Evolutionary conservation across 163 green algal species (phyloP), one percentile per base, ranked within the genome.

Genomic region (Chlorella variabilis): DNA sequence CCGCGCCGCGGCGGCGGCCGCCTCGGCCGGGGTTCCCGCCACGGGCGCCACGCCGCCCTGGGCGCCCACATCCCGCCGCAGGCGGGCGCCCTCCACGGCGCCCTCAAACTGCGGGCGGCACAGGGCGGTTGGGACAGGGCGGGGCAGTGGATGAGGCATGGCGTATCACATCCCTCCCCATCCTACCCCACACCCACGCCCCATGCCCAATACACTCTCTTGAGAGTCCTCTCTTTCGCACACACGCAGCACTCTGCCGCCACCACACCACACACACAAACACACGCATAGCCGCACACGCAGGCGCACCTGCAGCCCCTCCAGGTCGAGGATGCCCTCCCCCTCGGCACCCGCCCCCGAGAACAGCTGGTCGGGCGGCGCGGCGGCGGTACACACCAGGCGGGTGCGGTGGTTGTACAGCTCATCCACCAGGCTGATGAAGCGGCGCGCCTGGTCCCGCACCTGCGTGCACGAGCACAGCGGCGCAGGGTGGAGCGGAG

Each of bases 271-370:
- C 11, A 54, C 45, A 11, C 45, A 54, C 45, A 54, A 54, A 54
- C 29, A 41, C 2, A n/a, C 13, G 20, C n/a, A 27, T 13, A 33
- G 36, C 4, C 49, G 2, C 3, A 29, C 8, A 39, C 34, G 34
- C 31, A 39, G 27, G 63, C 8, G 7, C 41, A 82, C 76, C 87
- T 98, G 94, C 80, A 98, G 69, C 18, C 82, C 67, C 87, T 98
- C 94, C 56, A 95, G 61, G 56, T 98, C 94, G n/a, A 98, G 42
- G 2, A 97, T 86, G 0, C 90, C 77, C 80, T 93, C 89, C 39
- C 94, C 82, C 6, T 70, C n/a, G n/a, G n/a, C 58, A 4, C 62
- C 70, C 2, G 86, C 74, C 0, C 83, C 87, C 0, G 65, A 38
- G 75, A 97, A 97, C 62, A 97, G 87, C 63, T 87, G 56, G 70